These are phyloP conservation scores for Lenwebbia sp. DNA, from an alignment of 345 rosid species.

Conservation along the genomic window DNA sequence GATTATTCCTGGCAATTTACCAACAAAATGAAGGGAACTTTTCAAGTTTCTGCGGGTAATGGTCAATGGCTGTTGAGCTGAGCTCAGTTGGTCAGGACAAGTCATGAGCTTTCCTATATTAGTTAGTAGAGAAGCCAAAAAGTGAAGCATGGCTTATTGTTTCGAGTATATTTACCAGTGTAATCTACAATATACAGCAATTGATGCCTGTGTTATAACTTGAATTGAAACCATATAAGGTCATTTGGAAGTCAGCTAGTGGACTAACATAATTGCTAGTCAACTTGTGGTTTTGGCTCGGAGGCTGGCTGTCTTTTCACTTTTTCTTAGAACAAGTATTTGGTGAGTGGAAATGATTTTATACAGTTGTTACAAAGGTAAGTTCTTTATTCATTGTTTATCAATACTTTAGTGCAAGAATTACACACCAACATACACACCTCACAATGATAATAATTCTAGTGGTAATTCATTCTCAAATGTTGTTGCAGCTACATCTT, in stretches of 20 bases:
- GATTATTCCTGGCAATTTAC: background rate
- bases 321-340: background rate
- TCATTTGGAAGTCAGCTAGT: background rate
- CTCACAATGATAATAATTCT: background rate
- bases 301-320: background rate
- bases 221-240: background rate
- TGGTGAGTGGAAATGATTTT: background rate
- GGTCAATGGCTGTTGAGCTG: slow-evolving; percentile 11
- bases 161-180: background rate
- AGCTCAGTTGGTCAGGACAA: background rate
- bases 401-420: background rate
- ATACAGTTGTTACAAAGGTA: background rate
- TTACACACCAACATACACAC: background rate
- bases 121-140: background rate
- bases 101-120: background rate
- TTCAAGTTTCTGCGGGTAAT: background rate
- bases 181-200: background rate
- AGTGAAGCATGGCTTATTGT: background rate
- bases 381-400: background rate
- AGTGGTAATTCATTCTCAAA: background rate
- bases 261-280: background rate
- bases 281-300: background rate
- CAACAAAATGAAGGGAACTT: background rate
- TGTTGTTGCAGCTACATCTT: background rate
- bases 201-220: background rate